These are phyloP conservation scores for Neurospora pannonica DNA, from an alignment of 495 filamentous ascomycete genomes.

Conservation along the genomic window DNA sequence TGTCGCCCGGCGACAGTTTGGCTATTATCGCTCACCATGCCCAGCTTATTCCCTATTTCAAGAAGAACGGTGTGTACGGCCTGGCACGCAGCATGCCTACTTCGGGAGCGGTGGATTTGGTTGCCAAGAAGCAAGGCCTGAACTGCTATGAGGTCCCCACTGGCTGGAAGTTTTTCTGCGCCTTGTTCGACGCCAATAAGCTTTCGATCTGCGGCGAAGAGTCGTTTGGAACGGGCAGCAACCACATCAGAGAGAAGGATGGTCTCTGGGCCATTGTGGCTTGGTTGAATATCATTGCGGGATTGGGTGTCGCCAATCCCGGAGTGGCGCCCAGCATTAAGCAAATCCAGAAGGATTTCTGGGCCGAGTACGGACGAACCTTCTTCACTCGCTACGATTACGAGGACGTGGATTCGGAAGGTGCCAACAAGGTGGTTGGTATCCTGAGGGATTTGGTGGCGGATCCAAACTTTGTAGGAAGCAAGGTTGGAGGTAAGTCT, in stretches of 20 bases:
- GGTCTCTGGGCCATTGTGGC: slow-evolving; percentile 95
- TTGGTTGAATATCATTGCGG: slow-evolving; percentile 98
- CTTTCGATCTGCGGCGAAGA: slow-evolving; percentile 98
- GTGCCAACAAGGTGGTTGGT: slow-evolving; percentile 78
- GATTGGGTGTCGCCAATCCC: slow-evolving; percentile 73
- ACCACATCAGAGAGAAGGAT: slow-evolving; percentile 98
- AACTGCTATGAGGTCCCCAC: slow-evolving; percentile 95
- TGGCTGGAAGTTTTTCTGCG: slow-evolving; percentile 99
- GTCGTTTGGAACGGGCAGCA: slow-evolving; percentile 96
- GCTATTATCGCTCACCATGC: slow-evolving; percentile 98
- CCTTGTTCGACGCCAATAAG: slow-evolving; percentile 92
- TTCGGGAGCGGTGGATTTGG: slow-evolving; percentile 86
- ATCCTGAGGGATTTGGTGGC: slow-evolving; percentile 63
- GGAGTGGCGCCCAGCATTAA: slow-evolving; percentile 74
- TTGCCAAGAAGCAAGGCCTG: slow-evolving; percentile 87
- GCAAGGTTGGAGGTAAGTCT: slow-evolving; percentile 56
- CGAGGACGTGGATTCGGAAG: slow-evolving; percentile 84
- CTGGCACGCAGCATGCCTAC: slow-evolving; percentile 97
- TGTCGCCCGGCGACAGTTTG: slow-evolving; percentile 91
- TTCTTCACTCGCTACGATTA: slow-evolving; percentile 99
- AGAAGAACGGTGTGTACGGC: slow-evolving; percentile 90
- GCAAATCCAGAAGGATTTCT: slow-evolving; percentile 94
- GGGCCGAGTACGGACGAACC: slow-evolving; percentile 89
- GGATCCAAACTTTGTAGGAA: slow-evolving; percentile 65
- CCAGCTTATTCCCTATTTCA: slow-evolving; percentile 91